Conservation (phyloP, 306 rosid species). For the Cicer pinnatifidum region DNA sequence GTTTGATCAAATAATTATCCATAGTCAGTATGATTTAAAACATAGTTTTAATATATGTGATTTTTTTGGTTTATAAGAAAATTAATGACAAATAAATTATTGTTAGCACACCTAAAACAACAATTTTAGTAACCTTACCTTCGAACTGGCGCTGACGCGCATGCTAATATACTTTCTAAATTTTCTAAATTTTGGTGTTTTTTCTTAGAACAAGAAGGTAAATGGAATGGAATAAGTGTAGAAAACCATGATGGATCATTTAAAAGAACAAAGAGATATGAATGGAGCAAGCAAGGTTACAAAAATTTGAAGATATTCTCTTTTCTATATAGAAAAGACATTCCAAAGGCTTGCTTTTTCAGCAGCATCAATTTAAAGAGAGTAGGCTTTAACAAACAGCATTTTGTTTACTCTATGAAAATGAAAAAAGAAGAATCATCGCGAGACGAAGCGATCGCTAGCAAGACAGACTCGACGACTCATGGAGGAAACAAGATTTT, state of each 20-base stretch:
- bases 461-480: slow-evolving; percentile 54
- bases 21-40: not conserved
- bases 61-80: too few relatives aligned
- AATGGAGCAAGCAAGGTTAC: slow-evolving; percentile 46
- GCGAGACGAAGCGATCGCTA: slow-evolving; percentile 48
- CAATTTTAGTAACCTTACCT: too few relatives aligned
- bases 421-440: slow-evolving; percentile 70
- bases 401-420: slow-evolving; percentile 51
- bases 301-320: slow-evolving; percentile 57
- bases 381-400: slow-evolving; percentile 39
- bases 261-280: slow-evolving; percentile 41
- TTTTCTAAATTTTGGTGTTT: not conserved
- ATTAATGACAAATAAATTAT: too few relatives aligned
- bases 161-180: not conserved
- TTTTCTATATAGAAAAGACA: slow-evolving; percentile 56
- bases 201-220: slow-evolving; percentile 55
- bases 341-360: slow-evolving; percentile 59
- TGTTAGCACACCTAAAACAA: too few relatives aligned
- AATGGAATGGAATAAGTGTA: slow-evolving; percentile 47
- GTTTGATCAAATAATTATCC: not conserved
- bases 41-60: too few relatives aligned
- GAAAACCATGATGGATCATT: slow-evolving; percentile 43
- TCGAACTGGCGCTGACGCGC: too few relatives aligned
- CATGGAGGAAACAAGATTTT: slow-evolving; percentile 71
- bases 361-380: slow-evolving; percentile 58